Evolutionary conservation across 2,329 filamentous ascomycete species (phyloP).

Genomic region (Magnaporthiopsis poae): DNA sequence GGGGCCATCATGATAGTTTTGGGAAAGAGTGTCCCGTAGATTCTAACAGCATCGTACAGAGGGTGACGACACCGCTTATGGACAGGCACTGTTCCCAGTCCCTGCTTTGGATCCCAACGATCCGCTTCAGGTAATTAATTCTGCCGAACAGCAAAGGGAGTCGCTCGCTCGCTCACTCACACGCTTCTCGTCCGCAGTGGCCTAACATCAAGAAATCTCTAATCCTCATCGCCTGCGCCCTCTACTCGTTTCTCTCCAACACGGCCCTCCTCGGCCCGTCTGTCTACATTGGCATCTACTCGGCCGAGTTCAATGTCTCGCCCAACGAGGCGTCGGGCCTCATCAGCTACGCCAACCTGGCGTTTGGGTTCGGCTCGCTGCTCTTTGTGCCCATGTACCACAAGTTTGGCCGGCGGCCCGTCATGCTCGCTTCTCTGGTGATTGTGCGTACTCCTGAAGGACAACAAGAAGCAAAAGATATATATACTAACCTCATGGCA

Average conservation of each 20-base stretch:
- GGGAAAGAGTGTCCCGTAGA: not conserved
- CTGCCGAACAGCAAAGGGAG: too few species aligned
- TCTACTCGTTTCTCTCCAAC: conserved; percentile 51
- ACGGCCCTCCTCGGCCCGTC: conserved; percentile 46
- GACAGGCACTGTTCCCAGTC: conserved; percentile 51
- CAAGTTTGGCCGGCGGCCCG: conserved; percentile 32
- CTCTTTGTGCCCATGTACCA: conserved; percentile 49
- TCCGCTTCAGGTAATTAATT: conserved; percentile 36
- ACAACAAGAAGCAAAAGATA: not conserved
- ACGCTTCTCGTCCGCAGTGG: conserved; percentile 30
- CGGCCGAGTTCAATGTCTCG: conserved; percentile 40
- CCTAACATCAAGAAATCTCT: conserved; percentile 43
- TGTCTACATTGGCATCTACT: conserved; percentile 47
- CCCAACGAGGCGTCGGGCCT: conserved; percentile 42
- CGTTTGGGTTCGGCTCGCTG: conserved; percentile 48
- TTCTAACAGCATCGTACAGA: conserved; percentile 24
- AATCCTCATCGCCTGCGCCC: conserved; percentile 43
- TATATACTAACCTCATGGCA: conserved; percentile 9
- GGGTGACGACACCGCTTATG: conserved; percentile 49
- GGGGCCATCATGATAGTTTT: not conserved
- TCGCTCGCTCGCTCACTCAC: not conserved
- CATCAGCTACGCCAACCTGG: conserved; percentile 50
- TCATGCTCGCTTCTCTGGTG: conserved; percentile 31
- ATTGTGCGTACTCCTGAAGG: conserved; percentile 18
- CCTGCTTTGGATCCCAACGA: conserved; percentile 53